A percentile compares a stretch with the other conserved stretches of the same genome.
Evolutionary conservation across 2,329 filamentous ascomycete species (phyloP).

Genomic region (Colletotrichum neosansevieriae): DNA sequence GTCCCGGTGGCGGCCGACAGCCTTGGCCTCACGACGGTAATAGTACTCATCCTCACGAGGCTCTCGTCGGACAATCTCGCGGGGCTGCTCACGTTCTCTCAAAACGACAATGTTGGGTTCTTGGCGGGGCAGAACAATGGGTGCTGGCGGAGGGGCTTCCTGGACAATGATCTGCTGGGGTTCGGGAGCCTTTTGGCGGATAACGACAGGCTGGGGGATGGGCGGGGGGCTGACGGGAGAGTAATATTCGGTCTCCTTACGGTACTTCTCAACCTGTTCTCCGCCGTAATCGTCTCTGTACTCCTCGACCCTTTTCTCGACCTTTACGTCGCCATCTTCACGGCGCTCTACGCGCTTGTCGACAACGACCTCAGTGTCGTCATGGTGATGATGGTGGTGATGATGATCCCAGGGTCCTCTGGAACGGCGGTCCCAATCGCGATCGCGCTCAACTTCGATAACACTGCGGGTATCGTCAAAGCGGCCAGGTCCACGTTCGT

Average conservation of each 20-base stretch:
- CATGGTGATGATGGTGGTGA: slow-evolving; percentile 42
- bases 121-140: slow-evolving; percentile 61
- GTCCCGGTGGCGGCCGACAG: slow-evolving; percentile 51
- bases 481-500: slow-evolving; percentile 45
- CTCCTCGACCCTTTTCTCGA: slow-evolving; percentile 67
- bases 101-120: slow-evolving; percentile 60
- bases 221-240: slow-evolving; percentile 62
- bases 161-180: slow-evolving; percentile 72
- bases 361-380: slow-evolving; percentile 56
- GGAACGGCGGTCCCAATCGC: slow-evolving; percentile 50
- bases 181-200: slow-evolving; percentile 67
- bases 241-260: slow-evolving; percentile 73
- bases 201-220: slow-evolving; percentile 61
- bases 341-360: slow-evolving; percentile 57
- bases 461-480: slow-evolving; percentile 44
- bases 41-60: slow-evolving; percentile 64
- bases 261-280: slow-evolving; percentile 69
- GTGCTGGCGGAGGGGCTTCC: slow-evolving; percentile 65
- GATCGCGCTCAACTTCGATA: slow-evolving; percentile 55
- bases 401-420: slow-evolving; percentile 47
- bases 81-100: slow-evolving; percentile 55
- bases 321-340: slow-evolving; percentile 64
- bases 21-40: slow-evolving; percentile 60
- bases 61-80: slow-evolving; percentile 53
- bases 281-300: slow-evolving; percentile 59